phyloP scores from a whole-genome alignment of 768 basidiomycete genomes.

The Amanita jacksonii region DNA sequence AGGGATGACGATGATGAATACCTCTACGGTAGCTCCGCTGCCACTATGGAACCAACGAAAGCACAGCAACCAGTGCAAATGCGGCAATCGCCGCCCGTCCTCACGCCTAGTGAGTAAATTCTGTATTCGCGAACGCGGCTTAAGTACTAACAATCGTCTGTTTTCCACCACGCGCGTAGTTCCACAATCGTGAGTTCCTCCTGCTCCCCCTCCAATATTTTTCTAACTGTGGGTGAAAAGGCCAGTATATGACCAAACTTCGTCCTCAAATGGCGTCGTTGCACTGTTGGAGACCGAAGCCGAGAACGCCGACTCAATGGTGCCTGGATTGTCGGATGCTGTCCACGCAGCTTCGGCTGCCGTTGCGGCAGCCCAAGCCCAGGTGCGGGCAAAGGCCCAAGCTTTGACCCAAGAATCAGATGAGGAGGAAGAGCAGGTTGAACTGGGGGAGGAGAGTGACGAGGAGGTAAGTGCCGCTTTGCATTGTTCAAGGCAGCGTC shows the following conservation, averaged over 20 bases:
- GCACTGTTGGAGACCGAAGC: slow-evolving; percentile 40
- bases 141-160: slow-evolving; percentile 25
- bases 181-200: slow-evolving; percentile 52
- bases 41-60: slow-evolving; percentile 24
- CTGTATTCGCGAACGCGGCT: slow-evolving; percentile 21
- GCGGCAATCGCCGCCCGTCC: slow-evolving; percentile 13
- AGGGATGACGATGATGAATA: slow-evolving; percentile 82
- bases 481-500: background rate
- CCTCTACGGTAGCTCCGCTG: slow-evolving; percentile 60
- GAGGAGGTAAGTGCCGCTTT: slow-evolving; percentile 28
- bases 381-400: slow-evolving; percentile 6
- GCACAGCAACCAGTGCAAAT: background rate
- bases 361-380: background rate
- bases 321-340: slow-evolving; percentile 25
- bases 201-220: slow-evolving; percentile 13
- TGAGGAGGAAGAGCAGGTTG: slow-evolving; percentile 30
- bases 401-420: slow-evolving; percentile 27
- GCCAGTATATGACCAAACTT: slow-evolving; percentile 30
- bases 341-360: background rate
- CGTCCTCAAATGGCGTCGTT: slow-evolving; percentile 38
- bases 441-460: slow-evolving; percentile 25
- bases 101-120: slow-evolving; percentile 18
- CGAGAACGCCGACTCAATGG: slow-evolving; percentile 23
- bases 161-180: slow-evolving; percentile 37
- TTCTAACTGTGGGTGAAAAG: slow-evolving; percentile 15